A percentile compares a stretch with the other conserved stretches of the same genome.
Conservation (phyloP, 2,329 filamentous ascomycete species). For the Diaporthe amygdali region DNA sequence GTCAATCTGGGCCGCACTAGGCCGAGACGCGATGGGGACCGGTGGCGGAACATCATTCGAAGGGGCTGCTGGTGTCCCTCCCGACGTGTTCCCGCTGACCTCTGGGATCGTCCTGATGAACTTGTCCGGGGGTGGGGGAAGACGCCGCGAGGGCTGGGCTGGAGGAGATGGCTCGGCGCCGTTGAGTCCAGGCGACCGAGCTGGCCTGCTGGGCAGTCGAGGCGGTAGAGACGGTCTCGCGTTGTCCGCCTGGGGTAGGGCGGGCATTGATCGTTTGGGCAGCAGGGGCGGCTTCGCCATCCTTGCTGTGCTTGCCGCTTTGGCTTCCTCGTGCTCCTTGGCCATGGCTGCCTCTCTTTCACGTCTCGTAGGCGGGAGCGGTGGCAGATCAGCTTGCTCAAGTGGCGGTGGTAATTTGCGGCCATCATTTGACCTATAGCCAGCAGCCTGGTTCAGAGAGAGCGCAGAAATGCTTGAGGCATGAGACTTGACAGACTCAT, state of each 20-base stretch:
- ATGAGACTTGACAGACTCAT: slow-evolving; percentile 62
- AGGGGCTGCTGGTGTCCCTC: slow-evolving; percentile 23
- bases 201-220: slow-evolving; percentile 55
- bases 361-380: slow-evolving; percentile 59
- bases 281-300: slow-evolving; percentile 38
- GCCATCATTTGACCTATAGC: slow-evolving; percentile 54
- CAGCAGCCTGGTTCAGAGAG: slow-evolving; percentile 51
- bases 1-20: slow-evolving; percentile 56
- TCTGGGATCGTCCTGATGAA: slow-evolving; percentile 37
- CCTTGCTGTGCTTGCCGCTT: slow-evolving; percentile 30
- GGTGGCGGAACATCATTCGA: slow-evolving; percentile 52
- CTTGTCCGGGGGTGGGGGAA: slow-evolving; percentile 43
- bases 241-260: slow-evolving; percentile 37
- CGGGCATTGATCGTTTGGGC: slow-evolving; percentile 44
- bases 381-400: slow-evolving; percentile 61
- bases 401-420: slow-evolving; percentile 62
- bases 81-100: slow-evolving; percentile 31
- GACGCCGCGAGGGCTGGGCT: slow-evolving; percentile 39
- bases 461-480: slow-evolving; percentile 58
- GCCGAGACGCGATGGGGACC: slow-evolving; percentile 57
- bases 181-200: slow-evolving; percentile 37
- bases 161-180: slow-evolving; percentile 59
- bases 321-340: slow-evolving; percentile 39
- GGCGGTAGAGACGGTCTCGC: slow-evolving; percentile 52
- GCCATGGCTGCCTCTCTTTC: slow-evolving; percentile 55